Conservation (phyloP, 148 eudicot genomes). For the Vaccinium vitisidaea region DNA sequence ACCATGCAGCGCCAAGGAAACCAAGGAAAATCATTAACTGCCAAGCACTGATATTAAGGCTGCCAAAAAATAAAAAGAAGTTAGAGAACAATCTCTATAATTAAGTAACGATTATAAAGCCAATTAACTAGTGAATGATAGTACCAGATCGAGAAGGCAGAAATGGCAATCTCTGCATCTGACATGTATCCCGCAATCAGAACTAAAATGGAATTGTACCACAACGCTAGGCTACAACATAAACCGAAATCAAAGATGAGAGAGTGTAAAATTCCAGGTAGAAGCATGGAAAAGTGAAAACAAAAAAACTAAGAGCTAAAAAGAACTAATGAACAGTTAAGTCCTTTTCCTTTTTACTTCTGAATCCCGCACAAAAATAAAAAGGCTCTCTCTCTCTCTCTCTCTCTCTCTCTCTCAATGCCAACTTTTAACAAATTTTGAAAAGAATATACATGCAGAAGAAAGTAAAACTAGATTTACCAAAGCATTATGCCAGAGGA, state of each 20-base stretch:
- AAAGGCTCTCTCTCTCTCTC: no score
- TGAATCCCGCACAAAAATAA: no score
- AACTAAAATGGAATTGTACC: conserved; percentile 71
- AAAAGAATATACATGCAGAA: background rate
- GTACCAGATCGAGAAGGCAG: conserved; percentile 81
- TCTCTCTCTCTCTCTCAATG: no score
- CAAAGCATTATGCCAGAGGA: conserved; percentile 70
- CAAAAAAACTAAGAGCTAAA: background rate
- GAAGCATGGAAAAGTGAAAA: background rate
- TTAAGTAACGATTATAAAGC: background rate
- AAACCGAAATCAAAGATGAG: background rate
- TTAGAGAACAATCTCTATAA: background rate
- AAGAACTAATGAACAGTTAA: background rate
- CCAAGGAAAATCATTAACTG: conserved; percentile 69
- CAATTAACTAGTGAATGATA: background rate
- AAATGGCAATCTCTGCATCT: conserved; percentile 63
- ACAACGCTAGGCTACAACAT: conserved; percentile 52
- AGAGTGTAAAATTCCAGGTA: background rate
- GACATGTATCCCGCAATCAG: conserved; percentile 64
- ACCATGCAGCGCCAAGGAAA: conserved; percentile 66
- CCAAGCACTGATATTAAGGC: conserved; percentile 65
- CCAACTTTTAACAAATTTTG: no score
- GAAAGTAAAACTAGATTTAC: conserved; percentile 14
- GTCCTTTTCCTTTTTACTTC: no score
- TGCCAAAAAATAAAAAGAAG: conserved; percentile 24